Evolutionary conservation across 108 stramenopile genomes (phyloP).

Genomic region (Aurantiochytrium sp.): DNA sequence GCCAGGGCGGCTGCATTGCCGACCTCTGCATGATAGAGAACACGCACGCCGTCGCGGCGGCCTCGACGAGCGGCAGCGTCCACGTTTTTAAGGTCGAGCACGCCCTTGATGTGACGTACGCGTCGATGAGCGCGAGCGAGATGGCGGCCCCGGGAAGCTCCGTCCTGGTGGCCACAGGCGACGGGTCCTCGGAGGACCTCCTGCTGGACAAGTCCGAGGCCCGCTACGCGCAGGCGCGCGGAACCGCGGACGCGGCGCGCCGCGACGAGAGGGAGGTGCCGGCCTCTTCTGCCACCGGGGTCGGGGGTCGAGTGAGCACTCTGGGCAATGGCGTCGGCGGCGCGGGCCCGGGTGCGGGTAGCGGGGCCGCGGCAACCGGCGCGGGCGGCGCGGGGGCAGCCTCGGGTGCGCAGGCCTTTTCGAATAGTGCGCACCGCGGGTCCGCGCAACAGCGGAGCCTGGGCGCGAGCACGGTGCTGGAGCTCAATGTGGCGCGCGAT

Average conservation of each 20-base stretch:
- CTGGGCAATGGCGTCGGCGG: too few species aligned
- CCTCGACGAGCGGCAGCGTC: background rate
- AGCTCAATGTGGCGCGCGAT: background rate
- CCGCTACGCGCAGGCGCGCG: background rate
- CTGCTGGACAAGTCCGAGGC: background rate
- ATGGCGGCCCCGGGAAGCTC: background rate
- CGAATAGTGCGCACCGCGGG: background rate
- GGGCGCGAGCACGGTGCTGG: constrained; percentile 11
- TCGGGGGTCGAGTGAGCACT: too few species aligned
- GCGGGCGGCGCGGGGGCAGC: too few species aligned
- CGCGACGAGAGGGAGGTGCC: background rate
- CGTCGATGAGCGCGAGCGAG: background rate
- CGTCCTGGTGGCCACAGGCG: background rate
- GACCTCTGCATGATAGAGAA: background rate
- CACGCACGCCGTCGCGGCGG: background rate
- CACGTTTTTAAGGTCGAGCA: constrained; percentile 21
- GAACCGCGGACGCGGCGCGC: background rate
- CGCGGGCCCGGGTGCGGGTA: too few species aligned
- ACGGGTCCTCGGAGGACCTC: background rate
- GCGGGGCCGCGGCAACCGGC: too few species aligned
- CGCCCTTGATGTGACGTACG: background rate
- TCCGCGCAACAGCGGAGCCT: background rate
- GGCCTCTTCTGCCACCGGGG: too few species aligned
- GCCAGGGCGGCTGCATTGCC: constrained; percentile 13
- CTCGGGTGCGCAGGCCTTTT: background rate